Conservation (phyloP, 2,329 filamentous ascomycete genomes). For the Diaporthe sp. region DNA sequence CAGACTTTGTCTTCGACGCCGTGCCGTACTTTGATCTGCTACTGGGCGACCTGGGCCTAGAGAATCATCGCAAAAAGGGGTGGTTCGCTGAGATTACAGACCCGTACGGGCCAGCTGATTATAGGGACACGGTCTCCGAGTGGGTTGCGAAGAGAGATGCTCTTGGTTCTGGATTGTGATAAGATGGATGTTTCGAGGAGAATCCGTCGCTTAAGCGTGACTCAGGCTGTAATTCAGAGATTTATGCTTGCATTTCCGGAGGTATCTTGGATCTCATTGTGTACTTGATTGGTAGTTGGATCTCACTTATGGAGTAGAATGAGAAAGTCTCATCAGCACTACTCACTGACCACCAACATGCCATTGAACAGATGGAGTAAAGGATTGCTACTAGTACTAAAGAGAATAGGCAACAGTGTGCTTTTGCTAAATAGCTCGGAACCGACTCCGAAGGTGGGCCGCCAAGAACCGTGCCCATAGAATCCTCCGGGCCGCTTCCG, state of each 20-base stretch:
- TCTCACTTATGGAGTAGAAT: too few species aligned
- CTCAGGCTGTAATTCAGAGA: neutral
- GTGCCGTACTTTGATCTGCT: constrained; percentile 81
- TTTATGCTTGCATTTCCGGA: neutral
- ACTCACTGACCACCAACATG: neutral
- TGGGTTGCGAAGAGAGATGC: constrained; percentile 53
- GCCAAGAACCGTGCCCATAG: neutral
- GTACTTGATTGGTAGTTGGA: too few species aligned
- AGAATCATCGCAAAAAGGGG: constrained; percentile 68
- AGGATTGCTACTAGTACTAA: neutral
- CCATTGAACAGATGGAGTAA: neutral
- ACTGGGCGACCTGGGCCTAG: constrained; percentile 74
- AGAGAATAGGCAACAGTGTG: neutral
- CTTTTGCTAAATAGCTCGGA: neutral
- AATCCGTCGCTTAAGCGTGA: neutral
- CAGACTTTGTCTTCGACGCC: constrained; percentile 83
- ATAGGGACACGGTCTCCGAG: constrained; percentile 66
- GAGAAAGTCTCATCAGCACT: neutral
- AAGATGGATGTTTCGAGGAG: neutral
- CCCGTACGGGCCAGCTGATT: constrained; percentile 73
- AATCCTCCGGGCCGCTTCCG: neutral
- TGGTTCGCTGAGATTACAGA: constrained; percentile 65
- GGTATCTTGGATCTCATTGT: neutral
- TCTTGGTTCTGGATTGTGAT: neutral
- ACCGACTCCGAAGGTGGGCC: neutral